Evolutionary conservation across 192 early-diverging fungal genomes (phyloP), one percentile per base, ranked within the genome.

Genomic region (Backusella westeae): DNA sequence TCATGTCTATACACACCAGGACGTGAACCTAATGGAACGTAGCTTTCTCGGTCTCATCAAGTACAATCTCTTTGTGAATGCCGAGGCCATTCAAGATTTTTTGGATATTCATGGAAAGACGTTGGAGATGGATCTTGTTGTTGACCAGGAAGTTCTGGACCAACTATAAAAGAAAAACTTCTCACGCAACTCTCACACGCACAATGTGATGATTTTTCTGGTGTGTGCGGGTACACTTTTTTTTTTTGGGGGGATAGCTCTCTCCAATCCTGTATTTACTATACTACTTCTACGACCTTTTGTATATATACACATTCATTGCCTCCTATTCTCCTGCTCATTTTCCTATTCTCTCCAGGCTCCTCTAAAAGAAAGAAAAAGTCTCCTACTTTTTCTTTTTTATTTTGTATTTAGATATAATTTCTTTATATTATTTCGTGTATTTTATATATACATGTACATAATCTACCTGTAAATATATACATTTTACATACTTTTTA

Each of bases 11-110:
- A 81, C 86, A 15, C 77, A 81, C 14, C 83, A 83, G 69, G 86
- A 89, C 36, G 78, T 89, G 26, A 89, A 89, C 41, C 74, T 76
- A 1, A 89, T 89, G 88, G 88, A 89, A 77, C 78, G 88, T 17
- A 85, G 83, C 32, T 89, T 89, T 71, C 80, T 89, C 6, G 85
- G 86, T 10, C 77, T 89, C 9, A 83, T 89, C 68, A 86, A 87
- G 56, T 89, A 85, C 74, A 79, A 87, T 41, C 75, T 89, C 7
- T 87, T 81, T 80, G 86, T 89, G n/a, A 81, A 84, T 49, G 77
- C 77, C 1, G 78, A 87, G 32, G 88, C 86, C 46, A 80, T 89
- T 3, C 41, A 78, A 26, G 46, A 78, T n/a, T 89, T 84, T 76
- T 78, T 87, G 39, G 74, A 71, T 29, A 68, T 76, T 23, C 75